Base-by-base conservation (phyloP, 371 early-diverging fungal species). In the Mucor velutinosus region DNA sequence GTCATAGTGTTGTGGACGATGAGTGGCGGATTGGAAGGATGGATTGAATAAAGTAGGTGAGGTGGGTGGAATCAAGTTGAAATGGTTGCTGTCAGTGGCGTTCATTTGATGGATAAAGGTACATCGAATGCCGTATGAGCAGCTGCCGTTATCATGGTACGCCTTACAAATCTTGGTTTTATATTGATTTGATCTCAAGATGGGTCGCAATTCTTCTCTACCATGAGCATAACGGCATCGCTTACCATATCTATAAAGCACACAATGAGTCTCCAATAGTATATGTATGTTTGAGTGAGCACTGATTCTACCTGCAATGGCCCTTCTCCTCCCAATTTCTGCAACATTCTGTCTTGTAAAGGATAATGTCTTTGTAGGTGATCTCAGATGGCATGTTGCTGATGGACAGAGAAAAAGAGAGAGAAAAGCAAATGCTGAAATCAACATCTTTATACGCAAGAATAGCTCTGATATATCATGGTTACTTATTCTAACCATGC, bases 171-270 rank as follows among this genome's bases (percentile, higher is more conserved):
- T 80, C 68, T 90, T 90, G 39, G 95, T 90, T 76, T 96, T 97
- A 82, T 98, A 98, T 58, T 92, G 90, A 33, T 95, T 95, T 76
- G 97, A 97, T 37, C 97, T 87, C 32, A 79, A 76, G 3, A 95
- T 88, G n/a, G 78, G 73, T 7, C 96, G 83, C 27, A 97, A 82
- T 76, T 98, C 97, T 37, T 71, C 60, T 23, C 65, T 56, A 17
- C 87, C 87, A 74, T 98, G 99, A 3, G 97, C 97, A 88, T 96
- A 98, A 74, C 96, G 95, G 77, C 99, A 98, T 78, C 91, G 90
- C n/a, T 84, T 83, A 0, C 93, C 95, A 78, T 96, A 98, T 65
- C 87, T 87, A 30, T 14, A 23, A 23, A 51, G 10, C 14, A 51
- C 4, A 12, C 37, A 14, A 14, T 37, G 25, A 51, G 12, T 23